Evolutionary conservation across 148 eudicot species (phyloP), one percentile per base, ranked within the genome.

Genomic region (Bassia scoparia): DNA sequence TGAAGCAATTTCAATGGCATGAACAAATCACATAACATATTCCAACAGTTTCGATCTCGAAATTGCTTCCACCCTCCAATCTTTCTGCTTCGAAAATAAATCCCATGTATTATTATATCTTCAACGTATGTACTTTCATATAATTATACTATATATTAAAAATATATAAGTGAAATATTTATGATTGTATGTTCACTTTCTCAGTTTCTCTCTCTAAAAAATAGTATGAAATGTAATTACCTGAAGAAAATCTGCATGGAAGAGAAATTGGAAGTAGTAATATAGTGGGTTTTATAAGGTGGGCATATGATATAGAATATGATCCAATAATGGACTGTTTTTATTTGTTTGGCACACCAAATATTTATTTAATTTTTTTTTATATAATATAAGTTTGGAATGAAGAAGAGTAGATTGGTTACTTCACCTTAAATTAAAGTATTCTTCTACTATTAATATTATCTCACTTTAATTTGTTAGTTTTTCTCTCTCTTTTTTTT

Each of bases 381-480:
- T n/a, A n/a, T n/a, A n/a, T n/a, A 41, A 41, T 7, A 4, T 1
- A 41, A 31, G 43, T 68, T 30, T 20, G 60, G 29, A 49, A 37
- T n/a, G 34, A 24, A 17, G 20, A 29, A 61, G 53, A 6, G 60
- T 8, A 20, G 34, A 26, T 8, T 30, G 23, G 76, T 78, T 78
- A 24, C 82, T 79, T 79, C 26, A 74, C 68, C 71, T 54, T 21
- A 54, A 79, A 79, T 79, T 74, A 79, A 79, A 79, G 82, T 59
- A 79, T 79, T 67, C 20, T 48, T 52, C 21, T 49, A 9, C 50
- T 2, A 35, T 16, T 55, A 38, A n/a, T n/a, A n/a, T n/a, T n/a
- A n/a, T n/a, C n/a, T n/a, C n/a, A n/a, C n/a, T n/a, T n/a, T n/a
- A n/a, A n/a, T n/a, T n/a, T 10, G 21, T 7, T 3, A 37, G 41